Evolutionary conservation across 805 yeast genomes (phyloP).

Genomic region (Yamadazyma tumulicola): DNA sequence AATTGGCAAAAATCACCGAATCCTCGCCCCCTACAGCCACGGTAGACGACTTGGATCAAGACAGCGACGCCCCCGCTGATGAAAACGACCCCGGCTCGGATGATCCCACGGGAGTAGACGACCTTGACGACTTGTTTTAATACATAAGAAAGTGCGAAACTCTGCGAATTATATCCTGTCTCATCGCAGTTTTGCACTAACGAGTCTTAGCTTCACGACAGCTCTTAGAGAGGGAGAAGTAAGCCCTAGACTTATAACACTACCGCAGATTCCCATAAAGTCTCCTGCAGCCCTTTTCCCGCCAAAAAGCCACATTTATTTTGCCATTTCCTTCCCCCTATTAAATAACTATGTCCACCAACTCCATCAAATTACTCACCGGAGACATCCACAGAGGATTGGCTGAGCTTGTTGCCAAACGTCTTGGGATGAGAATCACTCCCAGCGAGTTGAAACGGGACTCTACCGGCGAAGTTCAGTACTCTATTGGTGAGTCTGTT

Average conservation of each 20-base stretch:
- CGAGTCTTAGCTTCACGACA: too few species aligned
- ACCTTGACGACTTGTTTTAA: conserved; percentile 37
- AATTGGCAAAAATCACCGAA: conserved; percentile 39
- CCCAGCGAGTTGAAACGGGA: conserved; percentile 73
- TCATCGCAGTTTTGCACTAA: too few species aligned
- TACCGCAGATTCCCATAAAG: too few species aligned
- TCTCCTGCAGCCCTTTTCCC: too few species aligned
- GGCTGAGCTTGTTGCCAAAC: conserved; percentile 67
- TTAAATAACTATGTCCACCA: conserved; percentile 60
- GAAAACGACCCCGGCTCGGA: conserved; percentile 29
- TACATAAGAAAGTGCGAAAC: too few species aligned
- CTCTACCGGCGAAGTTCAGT: conserved; percentile 74
- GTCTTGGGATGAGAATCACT: conserved; percentile 66
- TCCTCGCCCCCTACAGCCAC: conserved; percentile 20
- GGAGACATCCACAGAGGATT: conserved; percentile 84
- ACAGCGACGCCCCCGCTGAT: conserved; percentile 25
- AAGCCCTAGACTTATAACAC: too few species aligned
- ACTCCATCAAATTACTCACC: conserved; percentile 50
- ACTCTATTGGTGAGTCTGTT: conserved; percentile 71
- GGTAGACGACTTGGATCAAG: conserved; percentile 26
- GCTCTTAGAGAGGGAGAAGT: too few species aligned
- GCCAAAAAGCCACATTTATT: too few species aligned
- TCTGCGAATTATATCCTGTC: too few species aligned
- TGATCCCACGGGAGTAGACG: conserved; percentile 25
- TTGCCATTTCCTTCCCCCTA: too few species aligned